Evolutionary conservation across 257 asterid species (phyloP).

Genomic region (Cynanchum wilfordii): DNA sequence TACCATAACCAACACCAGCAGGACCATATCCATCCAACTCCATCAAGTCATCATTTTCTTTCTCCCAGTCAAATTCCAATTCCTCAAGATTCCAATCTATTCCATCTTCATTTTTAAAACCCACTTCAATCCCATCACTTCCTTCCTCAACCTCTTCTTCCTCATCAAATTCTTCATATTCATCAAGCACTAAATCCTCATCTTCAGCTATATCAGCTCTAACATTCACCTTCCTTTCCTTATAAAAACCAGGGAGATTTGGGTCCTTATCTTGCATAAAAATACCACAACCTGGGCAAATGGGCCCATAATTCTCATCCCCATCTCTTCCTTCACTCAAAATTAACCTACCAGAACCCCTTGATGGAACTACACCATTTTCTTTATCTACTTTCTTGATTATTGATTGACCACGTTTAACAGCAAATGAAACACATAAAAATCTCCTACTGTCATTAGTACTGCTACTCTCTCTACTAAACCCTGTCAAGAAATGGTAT

Average conservation of each 20-base stretch:
- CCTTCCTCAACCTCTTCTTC: conserved; percentile 37
- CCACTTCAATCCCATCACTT: conserved; percentile 23
- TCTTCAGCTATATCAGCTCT: conserved; percentile 28
- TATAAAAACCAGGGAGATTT: conserved; percentile 71
- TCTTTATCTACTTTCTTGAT: conserved; percentile 31
- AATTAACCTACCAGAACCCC: conserved; percentile 40
- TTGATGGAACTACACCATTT: conserved; percentile 32
- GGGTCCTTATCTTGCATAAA: conserved; percentile 89
- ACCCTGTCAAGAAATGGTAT: conserved; percentile 29
- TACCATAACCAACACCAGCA: conserved; percentile 84
- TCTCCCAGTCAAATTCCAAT: conserved; percentile 51
- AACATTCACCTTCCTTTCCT: conserved; percentile 35
- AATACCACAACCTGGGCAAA: conserved; percentile 95
- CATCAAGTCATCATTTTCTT: conserved; percentile 41
- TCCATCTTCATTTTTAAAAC: conserved; percentile 37
- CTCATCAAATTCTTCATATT: conserved; percentile 38
- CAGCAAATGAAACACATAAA: conserved; percentile 23
- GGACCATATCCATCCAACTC: conserved; percentile 82
- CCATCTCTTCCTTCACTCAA: conserved; percentile 84
- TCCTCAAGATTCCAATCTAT: conserved; percentile 56
- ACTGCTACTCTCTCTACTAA: conserved; percentile 23
- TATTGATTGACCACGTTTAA: conserved; percentile 40
- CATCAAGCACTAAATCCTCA: conserved; percentile 31
- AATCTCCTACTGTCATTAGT: conserved; percentile 20
- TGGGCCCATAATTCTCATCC: conserved; percentile 61